Base-by-base conservation (phyloP, 257 asterid species). In the Lithospermum erythrorhizon region DNA sequence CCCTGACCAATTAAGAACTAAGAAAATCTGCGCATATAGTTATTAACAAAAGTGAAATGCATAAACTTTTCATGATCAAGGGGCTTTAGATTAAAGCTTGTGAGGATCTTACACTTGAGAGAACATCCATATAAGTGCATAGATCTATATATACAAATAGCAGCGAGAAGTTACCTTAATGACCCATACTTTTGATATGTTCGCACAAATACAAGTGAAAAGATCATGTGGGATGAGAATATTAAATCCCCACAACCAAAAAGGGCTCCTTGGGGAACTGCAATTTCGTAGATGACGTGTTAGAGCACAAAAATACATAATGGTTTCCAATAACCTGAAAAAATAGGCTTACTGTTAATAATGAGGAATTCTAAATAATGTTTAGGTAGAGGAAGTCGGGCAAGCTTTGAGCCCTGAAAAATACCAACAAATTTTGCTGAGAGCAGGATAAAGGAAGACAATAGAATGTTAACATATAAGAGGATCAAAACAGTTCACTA, bases 181-280 rank as follows among this genome's bases (percentile, higher is more conserved):
- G 95, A 79, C 61, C 98, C 98, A 27, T 86, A 88, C 74, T 88
- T 91, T 15, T 88, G 83, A 70, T 83, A 91, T 0, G 96, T 88
- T 68, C 93, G 89, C 66, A 88, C 98, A 66, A 91, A 91, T 61
- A 86, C 93, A 15, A 91, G 89, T 56, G 95, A 81, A 82, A 88
- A 91, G 69, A 91, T 91, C 98, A 91, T 84, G 79, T 91, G 98
- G 60, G 98, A 91, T 35, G 98, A 91, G 78, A 91, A 91, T 82
- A 91, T 91, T 72, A 91, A 78, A 77, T 91, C 98, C 23, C 98
- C 98, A 67, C 98, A 91, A 56, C 98, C 98, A 65, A 82, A 87
- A 61, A 88, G 94, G 76, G 86, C 80, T 18, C 96, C 98, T 25
- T 83, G 70, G 58, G 97, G 97, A 86, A 82, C 98, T 91, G 85